These are phyloP conservation scores for Globisporangium carolinianum DNA, from an alignment of 352 stramenopile genomes.

Conservation along the genomic window DNA sequence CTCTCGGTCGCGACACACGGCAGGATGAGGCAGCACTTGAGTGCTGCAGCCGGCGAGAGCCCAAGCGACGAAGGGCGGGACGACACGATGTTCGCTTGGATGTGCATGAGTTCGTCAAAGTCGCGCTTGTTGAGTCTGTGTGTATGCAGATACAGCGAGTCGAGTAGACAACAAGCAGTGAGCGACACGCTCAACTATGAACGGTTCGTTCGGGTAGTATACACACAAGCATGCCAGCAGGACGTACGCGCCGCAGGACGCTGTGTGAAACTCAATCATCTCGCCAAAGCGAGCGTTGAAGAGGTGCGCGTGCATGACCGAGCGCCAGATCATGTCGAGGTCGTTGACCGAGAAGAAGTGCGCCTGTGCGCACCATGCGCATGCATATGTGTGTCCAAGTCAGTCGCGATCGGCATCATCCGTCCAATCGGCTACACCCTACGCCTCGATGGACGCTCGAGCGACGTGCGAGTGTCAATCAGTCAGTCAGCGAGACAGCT, in stretches of 20 bases:
- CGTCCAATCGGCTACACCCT: no score
- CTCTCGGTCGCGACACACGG: conserved; percentile 43
- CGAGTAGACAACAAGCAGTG: not conserved
- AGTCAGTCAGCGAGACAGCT: no score
- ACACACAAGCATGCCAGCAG: not conserved
- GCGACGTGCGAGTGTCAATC: no score
- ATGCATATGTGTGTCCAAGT: no score
- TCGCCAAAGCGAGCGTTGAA: conserved; percentile 55
- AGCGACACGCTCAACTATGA: not conserved
- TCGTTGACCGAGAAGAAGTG: conserved; percentile 48
- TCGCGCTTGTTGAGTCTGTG: conserved; percentile 47
- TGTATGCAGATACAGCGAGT: not conserved
- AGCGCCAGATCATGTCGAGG: conserved; percentile 54
- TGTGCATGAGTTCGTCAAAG: conserved; percentile 77
- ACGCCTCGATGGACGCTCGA: no score
- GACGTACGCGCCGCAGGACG: conserved; percentile 41
- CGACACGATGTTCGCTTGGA: conserved; percentile 38
- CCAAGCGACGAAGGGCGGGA: conserved; percentile 26
- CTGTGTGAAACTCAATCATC: conserved; percentile 57
- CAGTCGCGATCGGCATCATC: no score
- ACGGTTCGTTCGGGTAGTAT: not conserved
- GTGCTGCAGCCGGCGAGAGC: conserved; percentile 25
- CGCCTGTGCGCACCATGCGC: conserved; percentile 16
- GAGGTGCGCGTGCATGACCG: conserved; percentile 52
- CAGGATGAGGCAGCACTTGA: conserved; percentile 69